These are phyloP conservation scores for Funneliformis mosseae DNA, from an alignment of 192 early-diverging fungal species.

Conservation along the genomic window DNA sequence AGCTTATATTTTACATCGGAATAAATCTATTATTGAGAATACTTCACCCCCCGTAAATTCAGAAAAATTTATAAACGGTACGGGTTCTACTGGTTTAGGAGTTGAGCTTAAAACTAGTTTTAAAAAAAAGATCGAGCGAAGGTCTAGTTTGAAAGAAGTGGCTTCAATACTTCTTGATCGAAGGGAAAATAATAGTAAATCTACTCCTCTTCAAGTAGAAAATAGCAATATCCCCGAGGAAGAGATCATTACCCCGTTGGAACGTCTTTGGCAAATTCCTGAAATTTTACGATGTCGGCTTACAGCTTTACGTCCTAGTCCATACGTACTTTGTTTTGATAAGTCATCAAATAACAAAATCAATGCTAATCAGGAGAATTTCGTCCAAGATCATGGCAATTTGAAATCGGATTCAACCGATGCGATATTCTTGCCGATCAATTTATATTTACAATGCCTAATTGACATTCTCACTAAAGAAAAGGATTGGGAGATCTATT, in stretches of 20 bases:
- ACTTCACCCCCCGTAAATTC: not conserved
- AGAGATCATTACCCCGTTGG: not conserved
- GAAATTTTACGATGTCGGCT: slow-evolving; percentile 13
- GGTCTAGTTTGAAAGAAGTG: not conserved
- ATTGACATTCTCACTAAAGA: slow-evolving; percentile 66
- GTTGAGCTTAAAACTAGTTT: slow-evolving; percentile 3
- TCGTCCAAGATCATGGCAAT: slow-evolving; percentile 13
- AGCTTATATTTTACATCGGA: slow-evolving; percentile 21
- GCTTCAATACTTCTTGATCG: slow-evolving; percentile 1
- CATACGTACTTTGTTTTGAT: slow-evolving; percentile 22
- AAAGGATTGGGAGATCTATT: slow-evolving; percentile 70
- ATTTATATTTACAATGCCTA: slow-evolving; percentile 60
- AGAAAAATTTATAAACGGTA: not conserved
- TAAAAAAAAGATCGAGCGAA: slow-evolving; percentile 10
- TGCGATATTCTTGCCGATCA: slow-evolving; percentile 49
- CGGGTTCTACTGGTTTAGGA: not conserved
- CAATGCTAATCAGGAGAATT: not conserved
- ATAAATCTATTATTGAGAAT: not conserved
- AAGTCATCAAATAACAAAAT: not conserved
- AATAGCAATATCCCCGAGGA: slow-evolving; percentile 11
- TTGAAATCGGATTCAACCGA: slow-evolving; percentile 40
- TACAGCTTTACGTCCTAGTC: slow-evolving; percentile 16
- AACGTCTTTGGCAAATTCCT: slow-evolving; percentile 24
- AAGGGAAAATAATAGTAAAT: not conserved
- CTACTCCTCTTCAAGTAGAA: not conserved